A percentile compares a stretch with the other conserved stretches of the same genome.
Evolutionary conservation across 768 basidiomycete species (phyloP).

Genomic region (Hydnum rufescens): DNA sequence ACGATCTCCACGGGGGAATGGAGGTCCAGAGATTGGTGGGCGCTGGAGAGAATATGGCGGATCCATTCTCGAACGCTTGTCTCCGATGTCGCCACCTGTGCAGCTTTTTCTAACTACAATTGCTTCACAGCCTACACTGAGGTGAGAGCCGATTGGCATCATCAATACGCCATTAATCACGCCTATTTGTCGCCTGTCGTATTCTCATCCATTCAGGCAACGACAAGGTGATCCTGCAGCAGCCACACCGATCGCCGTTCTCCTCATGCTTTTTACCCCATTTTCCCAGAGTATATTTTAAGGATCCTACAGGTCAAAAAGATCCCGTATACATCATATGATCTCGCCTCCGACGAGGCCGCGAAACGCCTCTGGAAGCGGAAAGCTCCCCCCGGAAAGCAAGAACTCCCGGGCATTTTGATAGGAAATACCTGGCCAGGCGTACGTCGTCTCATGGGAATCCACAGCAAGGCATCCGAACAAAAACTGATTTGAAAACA

Average conservation of each 20-base stretch:
- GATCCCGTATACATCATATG: conserved; percentile 62
- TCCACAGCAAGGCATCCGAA: no score
- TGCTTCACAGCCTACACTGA: conserved; percentile 53
- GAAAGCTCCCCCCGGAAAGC: conserved; percentile 67
- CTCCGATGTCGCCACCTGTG: conserved; percentile 42
- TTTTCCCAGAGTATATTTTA: conserved; percentile 46
- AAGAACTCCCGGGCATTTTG: conserved; percentile 67
- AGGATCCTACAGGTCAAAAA: conserved; percentile 74
- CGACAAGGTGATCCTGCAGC: conserved; percentile 39
- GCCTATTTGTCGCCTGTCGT: neutral
- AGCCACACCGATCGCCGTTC: neutral
- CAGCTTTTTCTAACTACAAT: conserved; percentile 78
- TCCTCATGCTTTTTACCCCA: neutral
- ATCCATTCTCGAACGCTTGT: neutral
- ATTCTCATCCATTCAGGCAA: conserved; percentile 16
- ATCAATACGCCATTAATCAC: neutral
- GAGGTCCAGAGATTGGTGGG: no score
- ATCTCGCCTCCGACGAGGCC: conserved; percentile 66
- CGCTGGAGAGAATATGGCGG: no score
- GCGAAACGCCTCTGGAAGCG: conserved; percentile 67
- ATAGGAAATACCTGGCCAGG: conserved; percentile 60
- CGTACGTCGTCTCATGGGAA: conserved; percentile 31
- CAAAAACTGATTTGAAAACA: neutral
- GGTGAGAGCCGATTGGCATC: conserved; percentile 14
- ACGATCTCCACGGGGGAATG: no score